Evolutionary conservation across 2,329 filamentous ascomycete genomes (phyloP).

Genomic region (Capronia coronata): DNA sequence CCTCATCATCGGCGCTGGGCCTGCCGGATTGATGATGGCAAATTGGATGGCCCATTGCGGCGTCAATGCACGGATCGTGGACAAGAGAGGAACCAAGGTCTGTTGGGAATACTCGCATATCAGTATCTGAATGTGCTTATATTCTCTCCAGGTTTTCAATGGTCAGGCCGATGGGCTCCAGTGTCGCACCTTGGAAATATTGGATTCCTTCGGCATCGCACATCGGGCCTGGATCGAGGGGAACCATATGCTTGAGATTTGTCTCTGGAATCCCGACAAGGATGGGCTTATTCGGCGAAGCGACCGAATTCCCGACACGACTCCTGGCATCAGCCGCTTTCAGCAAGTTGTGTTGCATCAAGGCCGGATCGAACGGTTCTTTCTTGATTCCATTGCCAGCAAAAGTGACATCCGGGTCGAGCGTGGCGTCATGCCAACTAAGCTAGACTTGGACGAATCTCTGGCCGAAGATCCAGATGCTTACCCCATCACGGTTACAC

Average conservation of each 20-base stretch:
- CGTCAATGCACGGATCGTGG: constrained; percentile 46
- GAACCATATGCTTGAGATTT: constrained; percentile 63
- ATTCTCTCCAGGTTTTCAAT: constrained; percentile 26
- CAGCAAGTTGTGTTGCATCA: constrained; percentile 64
- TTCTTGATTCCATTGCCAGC: constrained; percentile 51
- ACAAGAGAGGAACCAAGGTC: constrained; percentile 37
- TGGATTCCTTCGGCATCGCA: constrained; percentile 63
- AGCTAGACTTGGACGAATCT: constrained; percentile 49
- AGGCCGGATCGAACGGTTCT: constrained; percentile 62
- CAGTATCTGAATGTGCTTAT: background rate
- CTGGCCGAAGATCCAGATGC: constrained; percentile 42
- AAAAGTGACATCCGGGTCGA: constrained; percentile 50
- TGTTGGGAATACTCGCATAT: constrained; percentile 6
- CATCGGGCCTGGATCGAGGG: constrained; percentile 60
- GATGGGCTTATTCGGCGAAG: constrained; percentile 50
- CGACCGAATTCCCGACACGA: constrained; percentile 58
- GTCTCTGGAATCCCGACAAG: constrained; percentile 56
- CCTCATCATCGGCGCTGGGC: constrained; percentile 48
- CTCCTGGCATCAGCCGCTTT: constrained; percentile 55
- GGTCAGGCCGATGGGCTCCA: constrained; percentile 53
- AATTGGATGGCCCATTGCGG: constrained; percentile 46
- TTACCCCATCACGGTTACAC: constrained; percentile 56
- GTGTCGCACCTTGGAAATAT: constrained; percentile 63
- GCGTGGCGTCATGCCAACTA: constrained; percentile 53
- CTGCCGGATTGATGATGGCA: constrained; percentile 45